Base-by-base conservation (phyloP, 2,329 filamentous ascomycete genomes). In the Trichothecium sympodiale region DNA sequence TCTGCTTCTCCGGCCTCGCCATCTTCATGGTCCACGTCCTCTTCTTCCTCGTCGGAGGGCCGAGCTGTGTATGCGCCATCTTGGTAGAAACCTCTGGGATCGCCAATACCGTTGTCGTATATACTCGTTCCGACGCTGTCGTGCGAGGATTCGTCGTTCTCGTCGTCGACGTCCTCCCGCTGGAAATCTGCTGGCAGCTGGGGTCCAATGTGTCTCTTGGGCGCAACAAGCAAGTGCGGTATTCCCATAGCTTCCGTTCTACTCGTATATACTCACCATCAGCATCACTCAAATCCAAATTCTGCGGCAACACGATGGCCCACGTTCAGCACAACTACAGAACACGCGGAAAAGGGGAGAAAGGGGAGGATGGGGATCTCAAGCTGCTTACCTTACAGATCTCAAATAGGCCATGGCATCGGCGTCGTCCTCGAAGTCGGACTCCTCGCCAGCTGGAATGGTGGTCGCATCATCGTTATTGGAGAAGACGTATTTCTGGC, bases 41-140 rank as follows among this genome's bases (percentile, higher is more conserved):
- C 41, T 7, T 47, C 43, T 2, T 43, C 41, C 31, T 53, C 43
- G 17, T 45, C 45, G 18, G 66, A 59, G 0, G 74, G 68, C 3
- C 69, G 64, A 4, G 78, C 82, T 17, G 80, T 74, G 53, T 86
- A 94, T 27, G 84, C 82, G 33, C 86, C 87, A 46, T 94, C 83
- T 13, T 77, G 64, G 53, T 84, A 91, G 50, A 75, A 79, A 9
- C 80, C 82, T 37, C 71, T 60, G 16, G 65, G 61, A 47, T 80
- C 73, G 36, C 69, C 67, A 15, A 57, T 42, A 5, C 65, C 65
- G 38, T 62, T 52, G 8, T 63, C 49, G 47, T 77, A 76, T 29
- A 71, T 63, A 23, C 50, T 53, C 34, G 57, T 54, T 39, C 69
- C 62, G 4, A 54, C 36, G 7, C 53, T 48, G 18, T 56, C 48